Evolutionary conservation across 2,329 filamentous ascomycete species (phyloP).

Genomic region (Colletotrichum truncatum): DNA sequence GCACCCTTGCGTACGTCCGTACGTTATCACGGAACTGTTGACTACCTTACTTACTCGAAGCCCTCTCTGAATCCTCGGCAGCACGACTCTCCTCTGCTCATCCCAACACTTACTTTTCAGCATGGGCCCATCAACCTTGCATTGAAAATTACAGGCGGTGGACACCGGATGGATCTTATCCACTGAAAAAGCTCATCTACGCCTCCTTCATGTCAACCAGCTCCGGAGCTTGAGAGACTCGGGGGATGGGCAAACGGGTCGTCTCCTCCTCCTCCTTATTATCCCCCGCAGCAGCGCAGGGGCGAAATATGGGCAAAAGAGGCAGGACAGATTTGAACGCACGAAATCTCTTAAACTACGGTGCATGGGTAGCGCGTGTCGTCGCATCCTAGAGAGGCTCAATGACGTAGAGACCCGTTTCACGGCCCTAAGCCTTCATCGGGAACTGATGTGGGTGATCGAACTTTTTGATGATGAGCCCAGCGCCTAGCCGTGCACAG

Average conservation of each 20-base stretch:
- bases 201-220: not conserved
- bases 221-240: not conserved
- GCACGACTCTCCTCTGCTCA: not conserved
- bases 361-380: conserved; percentile 1
- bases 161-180: conserved; percentile 2
- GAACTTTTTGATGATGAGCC: conserved; percentile 16
- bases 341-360: conserved; percentile 23
- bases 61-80: not conserved
- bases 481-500: not conserved
- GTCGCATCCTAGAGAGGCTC: conserved; percentile 20
- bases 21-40: not conserved
- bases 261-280: not conserved
- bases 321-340: conserved; percentile 7
- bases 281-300: not conserved
- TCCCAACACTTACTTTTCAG: not conserved
- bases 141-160: not conserved
- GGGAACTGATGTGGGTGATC: conserved; percentile 24
- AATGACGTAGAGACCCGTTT: conserved; percentile 30
- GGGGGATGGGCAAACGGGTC: not conserved
- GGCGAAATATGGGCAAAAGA: conserved; percentile 9
- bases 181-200: conserved; percentile 17
- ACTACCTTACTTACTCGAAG: no score
- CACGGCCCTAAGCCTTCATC: conserved; percentile 26
- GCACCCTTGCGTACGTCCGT: not conserved
- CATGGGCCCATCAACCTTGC: conserved; percentile 14